Base-by-base conservation (phyloP, 495 filamentous ascomycete species). In the Xeromyces bisporus region DNA sequence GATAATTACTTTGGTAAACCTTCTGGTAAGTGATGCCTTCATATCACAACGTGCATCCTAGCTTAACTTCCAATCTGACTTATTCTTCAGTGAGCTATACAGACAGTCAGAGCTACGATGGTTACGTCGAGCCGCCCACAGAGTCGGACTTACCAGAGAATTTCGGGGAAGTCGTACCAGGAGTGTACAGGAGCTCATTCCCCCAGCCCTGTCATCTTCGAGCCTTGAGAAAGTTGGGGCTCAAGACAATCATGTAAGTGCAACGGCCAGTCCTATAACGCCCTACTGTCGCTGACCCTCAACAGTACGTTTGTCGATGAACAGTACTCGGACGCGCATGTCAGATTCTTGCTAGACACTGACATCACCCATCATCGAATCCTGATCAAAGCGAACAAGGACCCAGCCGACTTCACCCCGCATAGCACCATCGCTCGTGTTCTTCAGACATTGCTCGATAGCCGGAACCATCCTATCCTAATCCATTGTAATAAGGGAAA, bases 401-500 rank as follows among this genome's bases (percentile, higher is more conserved):
- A 80, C 39, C 39, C 46, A 16, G 37, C 40, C 1, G 36, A 57
- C 21, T 42, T 37, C 4, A 57, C 81, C 11, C 67, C 76, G 0
- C 44, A 67, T n/a, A 47, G 56, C 14, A 64, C 68, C 2, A 75
- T 92, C 55, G 58, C 59, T 34, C 53, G 62, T 7, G 73, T 80
- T 26, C 56, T 87, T 9, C 49, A 64, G 2, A 48, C 84, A 28
- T 59, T 85, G 15, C 54, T 80, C 21, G 62, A 84, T 43, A 55
- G 60, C 5, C 45, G 57, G 8, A 81, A 83, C 33, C 71, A 85
- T 35, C 83, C 83, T 0, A 42, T 92, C 1, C 58, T 89, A 23
- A 70, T 92, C 18, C 83, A 92, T 42, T 92, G 83, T 56, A 92
- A 92, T 42, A 82, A 89, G 41, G 83, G 83, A 36, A 84, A 77